Conservation (phyloP, 1,139 yeast genomes). For the Protomyces pachydermus region DNA sequence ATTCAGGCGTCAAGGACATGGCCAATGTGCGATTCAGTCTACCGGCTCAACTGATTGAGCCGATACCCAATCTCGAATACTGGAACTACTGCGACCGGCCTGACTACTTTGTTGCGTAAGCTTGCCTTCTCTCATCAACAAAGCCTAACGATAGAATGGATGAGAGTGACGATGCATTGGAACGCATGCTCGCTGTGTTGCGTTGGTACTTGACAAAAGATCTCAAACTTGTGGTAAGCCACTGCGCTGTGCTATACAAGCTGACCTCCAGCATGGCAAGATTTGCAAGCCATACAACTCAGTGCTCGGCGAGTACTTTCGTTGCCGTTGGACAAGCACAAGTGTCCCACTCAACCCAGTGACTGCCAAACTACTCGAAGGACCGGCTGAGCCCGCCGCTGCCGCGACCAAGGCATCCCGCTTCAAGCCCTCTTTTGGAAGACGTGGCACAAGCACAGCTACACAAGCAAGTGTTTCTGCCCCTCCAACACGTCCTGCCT, state of each 20-base stretch:
- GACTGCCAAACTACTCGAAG: slow-evolving; percentile 1
- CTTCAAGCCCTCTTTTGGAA: slow-evolving; percentile 13
- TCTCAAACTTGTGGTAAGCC: slow-evolving; percentile 24
- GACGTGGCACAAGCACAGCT: slow-evolving; percentile 1
- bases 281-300: slow-evolving; percentile 83
- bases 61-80: slow-evolving; percentile 29
- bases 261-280: slow-evolving; percentile 62
- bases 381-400: neutral
- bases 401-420: neutral
- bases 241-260: slow-evolving; percentile 60
- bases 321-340: slow-evolving; percentile 57
- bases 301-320: slow-evolving; percentile 72
- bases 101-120: slow-evolving; percentile 26
- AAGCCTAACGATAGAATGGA: slow-evolving; percentile 6
- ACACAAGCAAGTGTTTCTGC: neutral
- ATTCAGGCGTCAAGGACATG: slow-evolving; percentile 28
- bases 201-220: slow-evolving; percentile 67
- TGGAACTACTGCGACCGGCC: slow-evolving; percentile 30
- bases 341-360: slow-evolving; percentile 5
- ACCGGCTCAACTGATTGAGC: slow-evolving; percentile 30
- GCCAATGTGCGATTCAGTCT: slow-evolving; percentile 28
- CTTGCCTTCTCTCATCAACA: neutral
- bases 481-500: slow-evolving; percentile 5
- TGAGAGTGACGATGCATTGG: slow-evolving; percentile 27
- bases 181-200: slow-evolving; percentile 61